Base-by-base conservation (phyloP, 192 early-diverging fungal genomes). In the Coemansia sp. region DNA sequence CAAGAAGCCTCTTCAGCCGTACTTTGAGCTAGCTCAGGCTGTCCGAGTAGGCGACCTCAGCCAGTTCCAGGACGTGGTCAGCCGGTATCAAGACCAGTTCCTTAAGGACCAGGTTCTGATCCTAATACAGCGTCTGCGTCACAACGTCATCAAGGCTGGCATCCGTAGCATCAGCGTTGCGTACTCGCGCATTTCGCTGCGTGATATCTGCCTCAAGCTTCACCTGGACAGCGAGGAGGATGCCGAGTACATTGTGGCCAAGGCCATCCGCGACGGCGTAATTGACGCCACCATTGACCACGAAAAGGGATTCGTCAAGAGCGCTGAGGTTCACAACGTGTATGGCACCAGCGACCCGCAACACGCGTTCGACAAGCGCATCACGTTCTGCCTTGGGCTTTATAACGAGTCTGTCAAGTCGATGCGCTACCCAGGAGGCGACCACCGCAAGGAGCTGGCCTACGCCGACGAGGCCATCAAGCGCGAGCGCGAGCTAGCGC, bases 101-200 rank as follows among this genome's bases (percentile, higher is more conserved):
- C 80, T 89, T 32, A 85, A 86, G 21, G 98, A 99, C 84, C 90
- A 95, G 70, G 95, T 91, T 36, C 91, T 90, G 69, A 93, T 94
- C 0, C 78, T 99, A 63, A 94, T 99, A 70, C 75, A 96, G 51
- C 91, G 97, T 82, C 83, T 99, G 55, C 95, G 96, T 34, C 98
- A 99, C 82, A 98, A 98, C 83, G 98, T 99, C 46, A 99, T 99
- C 87, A 98, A 98, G 86, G 93, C 98, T 11, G 98, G 96, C 36
- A 93, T 99, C 57, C 91, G 98, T 59, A 96, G 93, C 92, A 97
- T 99, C 75, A 92, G 90, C 76, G 66, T 96, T 61, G 93, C 94
- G 1, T 99, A 99, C 77, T 95, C 95, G n/a, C 89, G 93, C 32
- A 98, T 99, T 58, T 94, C 95, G 37, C 84, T 99, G 60, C 85